Base-by-base conservation (phyloP, 371 early-diverging fungal genomes). In the Mucor circinelloides region DNA sequence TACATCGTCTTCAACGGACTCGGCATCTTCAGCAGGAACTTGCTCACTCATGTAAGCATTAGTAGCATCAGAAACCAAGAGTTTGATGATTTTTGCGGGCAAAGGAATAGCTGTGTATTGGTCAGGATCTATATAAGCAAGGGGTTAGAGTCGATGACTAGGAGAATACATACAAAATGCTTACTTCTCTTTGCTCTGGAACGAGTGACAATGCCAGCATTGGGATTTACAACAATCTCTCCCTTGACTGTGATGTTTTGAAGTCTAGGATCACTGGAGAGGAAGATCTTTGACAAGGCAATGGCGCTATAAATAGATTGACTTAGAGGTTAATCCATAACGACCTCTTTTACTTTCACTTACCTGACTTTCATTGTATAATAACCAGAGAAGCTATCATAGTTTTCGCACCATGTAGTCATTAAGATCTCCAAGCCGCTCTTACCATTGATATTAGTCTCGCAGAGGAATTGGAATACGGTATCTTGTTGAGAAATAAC, bases 341-440 rank as follows among this genome's bases (percentile, higher is more conserved):
- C 23, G 56, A 25, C n/a, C 32, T 23, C 0, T 32, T 3, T 23
- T 10, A 8, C n/a, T n/a, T n/a, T n/a, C n/a, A n/a, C 70, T 48
- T 81, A 92, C 91, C 89, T 91, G 77, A 91, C 84, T 82, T 93
- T 94, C 66, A 90, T 83, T 15, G 85, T 80, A 69, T 90, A 93
- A 57, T 86, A 86, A 2, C 95, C 95, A 6, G 85, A 85, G 79
- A 94, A 91, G 59, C 86, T 88, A 13, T 85, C 85, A 67, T 89
- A 90, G 65, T 90, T 84, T 44, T 92, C 94, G 62, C 88, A 87
- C 95, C 94, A 96, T 12, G 81, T 79, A 8, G 78, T 73, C 68
- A 96, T 73, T 48, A 95, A 74, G 19, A 94, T 78, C 17, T 89
- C 86, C 54, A 94, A 72, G 19, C 91, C 95, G 50, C 73, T 87